Evolutionary conservation across 2,329 filamentous ascomycete genomes (phyloP), one percentile per base, ranked within the genome.

Genomic region (Ceratocystiopsis minuta): DNA sequence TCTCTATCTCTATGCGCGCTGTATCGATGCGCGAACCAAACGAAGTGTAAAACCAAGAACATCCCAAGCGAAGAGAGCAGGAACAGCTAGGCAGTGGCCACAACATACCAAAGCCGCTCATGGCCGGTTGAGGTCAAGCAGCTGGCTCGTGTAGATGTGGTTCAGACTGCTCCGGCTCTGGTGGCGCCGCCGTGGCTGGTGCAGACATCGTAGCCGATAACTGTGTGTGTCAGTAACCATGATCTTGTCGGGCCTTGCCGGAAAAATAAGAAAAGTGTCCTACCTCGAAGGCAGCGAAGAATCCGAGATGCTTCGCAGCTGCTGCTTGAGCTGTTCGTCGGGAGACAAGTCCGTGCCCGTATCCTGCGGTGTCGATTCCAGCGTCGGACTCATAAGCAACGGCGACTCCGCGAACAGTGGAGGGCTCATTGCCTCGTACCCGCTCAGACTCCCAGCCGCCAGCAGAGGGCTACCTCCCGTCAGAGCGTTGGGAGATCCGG

Each of bases 131-230:
- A 52, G 39, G 42, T 52, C 50, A 14, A 52, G 37, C 5, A 52
- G 48, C 38, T 52, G 51, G 37, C 50, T 51, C 9, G 50, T 51
- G 20, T 51, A 49, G 38, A 51, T 51, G 13, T 49, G 47, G 40
- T 51, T 52, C 38, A 52, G 45, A 36, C 50, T 51, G 43, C 51
- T 52, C 39, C 51, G 50, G 44, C 51, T 52, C 33, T 51, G 50
- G 41, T 52, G 51, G 3, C 51, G 49, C 16, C 50, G 44, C n/a
- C 48, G 38, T 2, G 51, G 50, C 31, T 52, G 51, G 34, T 51
- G 50, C 14, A 52, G 45, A 35, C 51, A 52, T 18, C 46, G 45
- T n/a, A 51, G 47, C 6, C 51, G 50, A 41, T 52, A 50, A 32
- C 48, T 49, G 42, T 28, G 4, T 10, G 5, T 28, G 24, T 28